These are phyloP conservation scores for Craterostigma plantagineum DNA, from an alignment of 257 asterid genomes.

Conservation along the genomic window DNA sequence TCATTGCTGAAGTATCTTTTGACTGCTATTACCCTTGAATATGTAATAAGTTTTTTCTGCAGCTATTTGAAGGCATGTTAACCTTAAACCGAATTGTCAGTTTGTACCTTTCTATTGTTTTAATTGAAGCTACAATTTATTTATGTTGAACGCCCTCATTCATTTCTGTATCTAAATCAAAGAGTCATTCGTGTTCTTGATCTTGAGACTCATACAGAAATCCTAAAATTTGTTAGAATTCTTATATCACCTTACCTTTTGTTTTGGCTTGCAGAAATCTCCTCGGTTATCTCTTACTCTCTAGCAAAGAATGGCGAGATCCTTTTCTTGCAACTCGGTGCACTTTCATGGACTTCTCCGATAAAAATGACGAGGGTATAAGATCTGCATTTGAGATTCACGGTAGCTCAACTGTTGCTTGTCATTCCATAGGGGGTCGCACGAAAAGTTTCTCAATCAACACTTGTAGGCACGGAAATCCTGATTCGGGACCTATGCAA, in stretches of 20 bases:
- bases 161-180: background rate
- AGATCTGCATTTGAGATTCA: slow-evolving; percentile 52
- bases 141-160: background rate
- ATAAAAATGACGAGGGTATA: slow-evolving; percentile 24
- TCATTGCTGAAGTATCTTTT: too few relatives aligned
- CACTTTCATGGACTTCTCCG: slow-evolving; percentile 27
- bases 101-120: too few relatives aligned
- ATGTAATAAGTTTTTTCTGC: too few relatives aligned
- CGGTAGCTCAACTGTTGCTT: slow-evolving; percentile 83
- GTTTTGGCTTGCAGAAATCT: slow-evolving; percentile 43
- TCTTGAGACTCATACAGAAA: background rate
- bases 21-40: too few relatives aligned
- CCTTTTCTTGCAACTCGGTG: slow-evolving; percentile 51
- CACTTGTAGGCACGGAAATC: slow-evolving; percentile 29
- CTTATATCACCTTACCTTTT: slow-evolving; percentile 13
- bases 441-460: slow-evolving; percentile 16
- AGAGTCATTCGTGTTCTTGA: background rate
- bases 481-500: slow-evolving; percentile 25
- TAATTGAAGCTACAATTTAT: background rate
- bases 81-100: too few relatives aligned
- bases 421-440: slow-evolving; percentile 28
- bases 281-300: slow-evolving; percentile 55
- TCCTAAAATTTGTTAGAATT: too few relatives aligned
- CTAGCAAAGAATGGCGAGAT: slow-evolving; percentile 58
- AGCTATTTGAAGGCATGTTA: too few relatives aligned